phyloP scores from a whole-genome alignment of 768 basidiomycete genomes.

The Mycena epipterygia region DNA sequence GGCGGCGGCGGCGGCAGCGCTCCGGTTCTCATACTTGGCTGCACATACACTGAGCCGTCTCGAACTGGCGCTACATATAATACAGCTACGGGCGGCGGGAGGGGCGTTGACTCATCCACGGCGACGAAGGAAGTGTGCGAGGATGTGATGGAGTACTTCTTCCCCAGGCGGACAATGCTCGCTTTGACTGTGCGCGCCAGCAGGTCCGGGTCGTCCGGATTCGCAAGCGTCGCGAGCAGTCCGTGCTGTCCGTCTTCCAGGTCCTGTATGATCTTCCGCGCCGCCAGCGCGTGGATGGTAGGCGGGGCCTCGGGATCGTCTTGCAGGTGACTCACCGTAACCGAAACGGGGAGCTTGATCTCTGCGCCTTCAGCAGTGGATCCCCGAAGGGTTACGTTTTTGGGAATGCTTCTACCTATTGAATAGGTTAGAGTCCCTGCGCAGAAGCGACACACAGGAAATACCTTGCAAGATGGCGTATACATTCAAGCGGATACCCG shows the following conservation, averaged over 20 bases:
- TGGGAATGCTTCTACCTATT: conserved; percentile 27
- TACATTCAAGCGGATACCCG: conserved; percentile 18
- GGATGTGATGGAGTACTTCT: conserved; percentile 33
- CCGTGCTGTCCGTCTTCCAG: conserved; percentile 34
- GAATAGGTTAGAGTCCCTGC: not conserved
- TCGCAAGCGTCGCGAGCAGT: not conserved
- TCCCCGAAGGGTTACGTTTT: conserved; percentile 28
- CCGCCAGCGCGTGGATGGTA: conserved; percentile 33
- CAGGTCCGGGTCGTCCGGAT: conserved; percentile 21
- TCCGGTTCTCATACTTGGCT: too few species aligned
- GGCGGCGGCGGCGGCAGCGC: too few species aligned
- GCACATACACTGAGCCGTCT: too few species aligned
- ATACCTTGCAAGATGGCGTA: conserved; percentile 35
- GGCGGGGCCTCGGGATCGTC: conserved; percentile 26
- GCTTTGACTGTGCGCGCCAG: conserved; percentile 27
- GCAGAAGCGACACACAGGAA: not conserved
- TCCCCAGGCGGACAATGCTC: conserved; percentile 33
- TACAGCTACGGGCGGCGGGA: not conserved
- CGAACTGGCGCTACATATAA: not conserved
- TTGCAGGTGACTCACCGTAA: conserved; percentile 28
- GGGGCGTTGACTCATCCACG: conserved; percentile 22
- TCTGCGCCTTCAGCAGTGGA: conserved; percentile 30
- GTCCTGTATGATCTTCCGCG: conserved; percentile 37
- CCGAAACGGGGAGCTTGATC: conserved; percentile 30
- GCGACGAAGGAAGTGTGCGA: conserved; percentile 35